Percentiles rank a stretch among this genome's conserved stretches.
These are phyloP conservation scores for Middelhovenomyces tepae DNA, from an alignment of 805 yeast species.

Conservation along the genomic window DNA sequence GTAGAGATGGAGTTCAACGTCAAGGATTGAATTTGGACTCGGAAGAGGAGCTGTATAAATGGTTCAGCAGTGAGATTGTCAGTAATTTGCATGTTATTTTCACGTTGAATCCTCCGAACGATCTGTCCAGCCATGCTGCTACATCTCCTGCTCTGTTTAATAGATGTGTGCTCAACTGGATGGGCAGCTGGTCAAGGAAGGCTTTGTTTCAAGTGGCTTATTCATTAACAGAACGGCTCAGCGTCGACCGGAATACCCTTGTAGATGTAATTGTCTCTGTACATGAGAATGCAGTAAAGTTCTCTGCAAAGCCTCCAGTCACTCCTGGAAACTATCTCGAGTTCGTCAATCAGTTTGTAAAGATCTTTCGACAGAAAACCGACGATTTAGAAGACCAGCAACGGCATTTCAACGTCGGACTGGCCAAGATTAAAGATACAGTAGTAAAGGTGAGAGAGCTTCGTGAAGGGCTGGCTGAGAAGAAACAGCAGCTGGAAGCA, in stretches of 20 bases:
- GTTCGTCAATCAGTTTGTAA: constrained; percentile 38
- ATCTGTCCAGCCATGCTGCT: constrained; percentile 37
- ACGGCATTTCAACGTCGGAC: constrained; percentile 62
- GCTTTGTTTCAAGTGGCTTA: constrained; percentile 45
- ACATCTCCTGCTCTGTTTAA: constrained; percentile 86
- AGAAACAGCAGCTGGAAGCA: constrained; percentile 37
- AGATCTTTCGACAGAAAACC: constrained; percentile 36
- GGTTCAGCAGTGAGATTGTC: constrained; percentile 66
- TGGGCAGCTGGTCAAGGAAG: constrained; percentile 68
- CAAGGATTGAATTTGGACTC: constrained; percentile 59
- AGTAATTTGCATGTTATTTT: constrained; percentile 75
- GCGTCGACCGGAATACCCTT: constrained; percentile 45
- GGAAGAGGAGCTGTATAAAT: constrained; percentile 57
- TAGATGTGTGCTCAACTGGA: constrained; percentile 80
- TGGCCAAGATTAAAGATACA: constrained; percentile 68
- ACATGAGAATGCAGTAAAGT: constrained; percentile 29
- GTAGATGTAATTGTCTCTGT: constrained; percentile 39
- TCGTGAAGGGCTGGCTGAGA: constrained; percentile 43
- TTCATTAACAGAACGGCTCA: constrained; percentile 34
- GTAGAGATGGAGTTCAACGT: constrained; percentile 47
- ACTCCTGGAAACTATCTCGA: constrained; percentile 51
- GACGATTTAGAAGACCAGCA: constrained; percentile 52
- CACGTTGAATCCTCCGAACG: constrained; percentile 51
- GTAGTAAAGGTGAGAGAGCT: constrained; percentile 61
- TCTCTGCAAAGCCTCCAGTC: background rate